These are phyloP conservation scores for Fusarium sp. DNA, from an alignment of 2,329 filamentous ascomycete species.

Conservation along the genomic window DNA sequence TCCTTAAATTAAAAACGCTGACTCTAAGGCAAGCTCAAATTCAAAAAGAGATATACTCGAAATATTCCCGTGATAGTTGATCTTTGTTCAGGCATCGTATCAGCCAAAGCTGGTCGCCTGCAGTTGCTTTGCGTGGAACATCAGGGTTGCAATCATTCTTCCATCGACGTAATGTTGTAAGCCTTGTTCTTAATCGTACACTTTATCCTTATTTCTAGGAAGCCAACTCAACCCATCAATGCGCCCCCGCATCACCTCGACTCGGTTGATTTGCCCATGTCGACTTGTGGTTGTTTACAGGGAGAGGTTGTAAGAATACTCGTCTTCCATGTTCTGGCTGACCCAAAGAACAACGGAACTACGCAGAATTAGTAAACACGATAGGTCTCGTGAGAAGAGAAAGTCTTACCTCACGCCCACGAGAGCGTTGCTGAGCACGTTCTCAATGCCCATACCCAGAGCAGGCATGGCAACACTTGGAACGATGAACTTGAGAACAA, in stretches of 20 bases:
- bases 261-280: conserved; percentile 8
- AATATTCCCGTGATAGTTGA: background rate
- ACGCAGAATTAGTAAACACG: conserved; percentile 32
- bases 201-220: conserved; percentile 4
- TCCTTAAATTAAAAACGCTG: conserved; percentile 11
- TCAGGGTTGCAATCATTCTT: conserved; percentile 13
- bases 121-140: background rate
- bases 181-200: conserved; percentile 39
- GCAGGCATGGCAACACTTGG: conserved; percentile 70
- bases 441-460: conserved; percentile 74
- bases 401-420: conserved; percentile 69
- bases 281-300: conserved; percentile 56
- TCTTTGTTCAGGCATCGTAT: conserved; percentile 7
- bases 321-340: conserved; percentile 80
- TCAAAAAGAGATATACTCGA: conserved; percentile 11
- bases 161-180: conserved; percentile 5
- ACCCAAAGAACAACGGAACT: conserved; percentile 76
- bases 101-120: conserved; percentile 5
- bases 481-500: conserved; percentile 75
- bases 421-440: conserved; percentile 73
- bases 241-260: conserved; percentile 9
- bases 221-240: conserved; percentile 16
- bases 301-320: conserved; percentile 76
- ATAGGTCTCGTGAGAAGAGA: background rate
- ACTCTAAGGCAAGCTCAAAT: conserved; percentile 25